Evolutionary conservation across 192 early-diverging fungal species (phyloP).

Genomic region (Backusella psychrophila): DNA sequence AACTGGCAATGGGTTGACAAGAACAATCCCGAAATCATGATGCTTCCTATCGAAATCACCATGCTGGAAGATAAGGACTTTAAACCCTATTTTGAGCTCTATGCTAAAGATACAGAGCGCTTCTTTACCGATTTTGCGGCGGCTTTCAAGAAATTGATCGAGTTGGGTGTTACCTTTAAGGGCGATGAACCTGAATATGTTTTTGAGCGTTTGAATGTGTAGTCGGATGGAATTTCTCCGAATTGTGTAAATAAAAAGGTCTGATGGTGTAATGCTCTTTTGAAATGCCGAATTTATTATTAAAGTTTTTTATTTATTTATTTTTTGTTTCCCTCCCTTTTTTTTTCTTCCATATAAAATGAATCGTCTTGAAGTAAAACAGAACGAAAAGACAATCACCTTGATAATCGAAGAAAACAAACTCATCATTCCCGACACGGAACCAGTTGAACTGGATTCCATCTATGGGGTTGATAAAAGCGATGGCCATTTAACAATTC

Average conservation of each 20-base stretch:
- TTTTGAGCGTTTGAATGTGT: conserved; percentile 57
- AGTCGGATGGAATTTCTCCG: conserved; percentile 6
- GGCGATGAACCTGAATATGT: conserved; percentile 63
- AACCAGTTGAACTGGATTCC: background rate
- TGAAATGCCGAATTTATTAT: background rate
- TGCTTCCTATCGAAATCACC: conserved; percentile 62
- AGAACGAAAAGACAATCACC: background rate
- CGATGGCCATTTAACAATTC: background rate
- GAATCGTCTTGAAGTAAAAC: background rate
- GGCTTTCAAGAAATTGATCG: conserved; percentile 82
- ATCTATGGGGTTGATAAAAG: background rate
- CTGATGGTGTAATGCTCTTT: background rate
- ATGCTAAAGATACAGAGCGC: conserved; percentile 79
- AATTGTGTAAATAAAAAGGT: background rate
- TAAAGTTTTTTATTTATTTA: background rate
- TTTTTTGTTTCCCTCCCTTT: background rate
- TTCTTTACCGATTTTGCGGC: conserved; percentile 92
- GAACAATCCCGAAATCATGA: conserved; percentile 56
- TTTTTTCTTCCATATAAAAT: background rate
- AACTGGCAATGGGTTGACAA: conserved; percentile 90
- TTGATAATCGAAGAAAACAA: background rate
- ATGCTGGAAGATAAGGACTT: conserved; percentile 60
- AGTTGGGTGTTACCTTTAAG: conserved; percentile 78
- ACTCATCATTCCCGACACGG: background rate
- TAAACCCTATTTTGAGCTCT: conserved; percentile 75